Conservation (phyloP, 805 yeast genomes). For the Pichia membranifaciens region DNA sequence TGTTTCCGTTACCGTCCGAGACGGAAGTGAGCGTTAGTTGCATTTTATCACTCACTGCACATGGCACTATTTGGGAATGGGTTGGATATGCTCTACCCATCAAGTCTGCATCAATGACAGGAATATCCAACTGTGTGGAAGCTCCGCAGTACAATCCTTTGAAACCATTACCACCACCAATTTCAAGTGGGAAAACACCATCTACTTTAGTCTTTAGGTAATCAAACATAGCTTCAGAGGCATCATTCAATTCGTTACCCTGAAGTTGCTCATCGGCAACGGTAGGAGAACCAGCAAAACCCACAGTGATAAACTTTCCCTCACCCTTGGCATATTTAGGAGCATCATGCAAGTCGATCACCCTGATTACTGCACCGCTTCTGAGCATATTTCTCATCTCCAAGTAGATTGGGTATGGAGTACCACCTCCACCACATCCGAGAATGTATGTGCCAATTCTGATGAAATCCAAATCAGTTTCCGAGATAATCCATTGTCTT, state of each 20-base stretch:
- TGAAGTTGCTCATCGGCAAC: background rate
- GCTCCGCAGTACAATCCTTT: background rate
- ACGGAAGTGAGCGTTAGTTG: background rate
- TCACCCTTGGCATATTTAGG: background rate
- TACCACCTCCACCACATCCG: constrained; percentile 1
- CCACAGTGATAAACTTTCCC: background rate
- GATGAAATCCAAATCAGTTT: background rate
- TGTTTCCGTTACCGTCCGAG: background rate
- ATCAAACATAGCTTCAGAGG: background rate
- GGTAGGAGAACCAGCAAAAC: background rate
- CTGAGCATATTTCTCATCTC: background rate
- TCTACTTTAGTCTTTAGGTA: background rate
- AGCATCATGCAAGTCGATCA: background rate
- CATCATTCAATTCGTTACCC: background rate
- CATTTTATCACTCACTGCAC: background rate
- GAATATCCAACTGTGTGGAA: background rate
- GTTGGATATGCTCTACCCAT: constrained; percentile 3
- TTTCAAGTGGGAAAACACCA: background rate
- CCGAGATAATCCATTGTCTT: background rate
- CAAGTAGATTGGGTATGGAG: background rate
- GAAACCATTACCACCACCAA: background rate
- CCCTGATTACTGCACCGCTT: background rate
- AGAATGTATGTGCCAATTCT: background rate
- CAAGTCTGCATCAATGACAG: background rate
- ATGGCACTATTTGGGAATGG: background rate